Conservation (phyloP, 2,329 filamentous ascomycete species). For the Aspergillus sclerotialis region DNA sequence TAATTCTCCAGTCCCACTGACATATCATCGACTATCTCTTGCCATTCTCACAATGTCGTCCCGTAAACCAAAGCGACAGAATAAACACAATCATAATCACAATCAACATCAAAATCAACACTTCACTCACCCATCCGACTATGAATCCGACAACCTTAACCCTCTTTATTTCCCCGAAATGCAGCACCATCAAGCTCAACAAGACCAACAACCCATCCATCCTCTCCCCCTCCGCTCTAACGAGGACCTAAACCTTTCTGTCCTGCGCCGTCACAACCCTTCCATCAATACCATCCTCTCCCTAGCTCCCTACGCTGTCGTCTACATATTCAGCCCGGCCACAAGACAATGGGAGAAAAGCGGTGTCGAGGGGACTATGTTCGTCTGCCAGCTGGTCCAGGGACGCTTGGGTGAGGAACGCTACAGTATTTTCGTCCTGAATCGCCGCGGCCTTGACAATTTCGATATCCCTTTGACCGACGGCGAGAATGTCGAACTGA, state of each 20-base stretch:
- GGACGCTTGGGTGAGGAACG: slow-evolving; percentile 39
- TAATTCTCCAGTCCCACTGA: slow-evolving; percentile 1
- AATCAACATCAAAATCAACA: slow-evolving; percentile 12
- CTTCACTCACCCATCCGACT: slow-evolving; percentile 44
- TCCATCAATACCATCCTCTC: slow-evolving; percentile 66
- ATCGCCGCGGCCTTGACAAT: slow-evolving; percentile 64
- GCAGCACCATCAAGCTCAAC: slow-evolving; percentile 14
- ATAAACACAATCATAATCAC: slow-evolving; percentile 13
- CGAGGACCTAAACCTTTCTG: slow-evolving; percentile 78
- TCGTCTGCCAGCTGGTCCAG: slow-evolving; percentile 63
- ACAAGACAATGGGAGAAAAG: slow-evolving; percentile 74
- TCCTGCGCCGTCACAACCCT: slow-evolving; percentile 74
- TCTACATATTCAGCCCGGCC: slow-evolving; percentile 69
- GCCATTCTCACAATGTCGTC: slow-evolving; percentile 19
- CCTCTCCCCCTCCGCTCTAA: slow-evolving; percentile 57
- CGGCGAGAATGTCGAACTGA: slow-evolving; percentile 57
- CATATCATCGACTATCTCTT: background rate
- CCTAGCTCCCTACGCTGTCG: slow-evolving; percentile 75
- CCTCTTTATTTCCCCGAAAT: slow-evolving; percentile 40
- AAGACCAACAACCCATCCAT: slow-evolving; percentile 25
- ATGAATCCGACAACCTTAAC: slow-evolving; percentile 58
- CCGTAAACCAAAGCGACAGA: slow-evolving; percentile 26
- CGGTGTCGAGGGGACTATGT: slow-evolving; percentile 79
- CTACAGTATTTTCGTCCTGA: slow-evolving; percentile 61
- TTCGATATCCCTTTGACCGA: slow-evolving; percentile 57